These are phyloP conservation scores for Alopecurus myosuroides DNA, from an alignment of 176 grass and related monocot genomes.

Conservation along the genomic window DNA sequence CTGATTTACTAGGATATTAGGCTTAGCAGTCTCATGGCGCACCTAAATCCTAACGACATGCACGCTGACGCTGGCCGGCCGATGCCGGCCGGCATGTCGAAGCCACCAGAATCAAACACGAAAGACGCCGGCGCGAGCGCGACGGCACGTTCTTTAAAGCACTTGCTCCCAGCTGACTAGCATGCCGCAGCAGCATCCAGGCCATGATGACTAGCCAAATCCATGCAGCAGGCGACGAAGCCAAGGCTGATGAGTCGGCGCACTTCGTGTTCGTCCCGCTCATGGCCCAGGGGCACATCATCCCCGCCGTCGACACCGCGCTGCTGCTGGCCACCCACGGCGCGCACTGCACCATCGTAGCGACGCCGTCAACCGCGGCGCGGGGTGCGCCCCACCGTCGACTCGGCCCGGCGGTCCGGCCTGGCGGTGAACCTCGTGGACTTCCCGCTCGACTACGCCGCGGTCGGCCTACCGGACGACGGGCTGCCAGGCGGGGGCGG, in stretches of 20 bases:
- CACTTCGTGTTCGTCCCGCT: slow-evolving; percentile 59
- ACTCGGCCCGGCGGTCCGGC: not conserved
- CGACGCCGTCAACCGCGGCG: slow-evolving; percentile 11
- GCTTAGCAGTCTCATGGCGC: not conserved
- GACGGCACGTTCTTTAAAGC: not conserved
- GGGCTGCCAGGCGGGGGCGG: not conserved
- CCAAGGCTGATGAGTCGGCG: not conserved
- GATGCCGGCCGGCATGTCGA: not conserved
- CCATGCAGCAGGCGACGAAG: not conserved
- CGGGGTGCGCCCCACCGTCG: not conserved
- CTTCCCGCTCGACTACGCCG: not conserved
- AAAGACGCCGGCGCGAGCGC: not conserved
- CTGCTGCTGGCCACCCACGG: slow-evolving; percentile 37
- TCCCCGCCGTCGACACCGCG: slow-evolving; percentile 49
- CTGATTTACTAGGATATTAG: not conserved
- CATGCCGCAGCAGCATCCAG: not conserved
- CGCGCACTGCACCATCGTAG: slow-evolving; percentile 30
- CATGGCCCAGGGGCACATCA: slow-evolving; percentile 48
- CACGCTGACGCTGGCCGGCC: not conserved
- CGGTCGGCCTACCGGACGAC: not conserved
- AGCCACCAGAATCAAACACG: not conserved
- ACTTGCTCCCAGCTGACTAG: not conserved
- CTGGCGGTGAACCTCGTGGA: not conserved
- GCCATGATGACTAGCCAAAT: not conserved
- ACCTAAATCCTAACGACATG: not conserved